These are phyloP conservation scores for Castanea sativa DNA, from an alignment of 306 rosid genomes.

Conservation along the genomic window DNA sequence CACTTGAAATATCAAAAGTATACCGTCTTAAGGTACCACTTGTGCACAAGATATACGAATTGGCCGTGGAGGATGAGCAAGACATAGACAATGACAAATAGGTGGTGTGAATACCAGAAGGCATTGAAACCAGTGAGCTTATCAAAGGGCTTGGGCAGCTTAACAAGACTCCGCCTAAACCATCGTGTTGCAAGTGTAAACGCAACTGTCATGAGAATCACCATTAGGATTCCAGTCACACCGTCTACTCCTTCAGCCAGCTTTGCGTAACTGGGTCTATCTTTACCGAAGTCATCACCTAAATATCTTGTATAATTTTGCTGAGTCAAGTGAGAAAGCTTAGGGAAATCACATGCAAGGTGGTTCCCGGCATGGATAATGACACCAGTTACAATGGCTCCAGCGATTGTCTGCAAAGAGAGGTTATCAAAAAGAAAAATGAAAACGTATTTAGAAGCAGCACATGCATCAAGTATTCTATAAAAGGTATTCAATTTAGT, in stretches of 20 bases:
- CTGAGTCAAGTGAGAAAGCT: slow-evolving; percentile 41
- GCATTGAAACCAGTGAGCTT: slow-evolving; percentile 96
- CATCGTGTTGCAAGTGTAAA: slow-evolving; percentile 91
- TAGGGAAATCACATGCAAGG: slow-evolving; percentile 94
- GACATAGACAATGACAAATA: slow-evolving; percentile 81
- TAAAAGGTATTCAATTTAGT: neutral
- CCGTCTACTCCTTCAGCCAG: slow-evolving; percentile 71
- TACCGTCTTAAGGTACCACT: slow-evolving; percentile 86
- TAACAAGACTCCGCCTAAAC: slow-evolving; percentile 82
- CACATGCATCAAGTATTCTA: neutral
- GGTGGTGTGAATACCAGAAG: slow-evolving; percentile 99
- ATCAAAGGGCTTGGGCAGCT: slow-evolving; percentile 87
- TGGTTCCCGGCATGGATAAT: slow-evolving; percentile 90
- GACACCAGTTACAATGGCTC: slow-evolving; percentile 81
- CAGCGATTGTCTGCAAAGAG: slow-evolving; percentile 66
- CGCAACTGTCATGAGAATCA: slow-evolving; percentile 72
- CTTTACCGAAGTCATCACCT: slow-evolving; percentile 52
- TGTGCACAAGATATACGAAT: slow-evolving; percentile 64
- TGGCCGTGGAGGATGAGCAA: slow-evolving; percentile 80
- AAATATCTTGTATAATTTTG: slow-evolving; percentile 26
- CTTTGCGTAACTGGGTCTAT: slow-evolving; percentile 58
- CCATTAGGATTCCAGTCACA: slow-evolving; percentile 87
- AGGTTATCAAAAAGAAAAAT: neutral
- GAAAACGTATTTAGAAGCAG: neutral
- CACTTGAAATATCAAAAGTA: slow-evolving; percentile 1